Evolutionary conservation across 768 basidiomycete species (phyloP), one percentile per base, ranked within the genome.

Genomic region (Tylopilus rubrobrunneus): DNA sequence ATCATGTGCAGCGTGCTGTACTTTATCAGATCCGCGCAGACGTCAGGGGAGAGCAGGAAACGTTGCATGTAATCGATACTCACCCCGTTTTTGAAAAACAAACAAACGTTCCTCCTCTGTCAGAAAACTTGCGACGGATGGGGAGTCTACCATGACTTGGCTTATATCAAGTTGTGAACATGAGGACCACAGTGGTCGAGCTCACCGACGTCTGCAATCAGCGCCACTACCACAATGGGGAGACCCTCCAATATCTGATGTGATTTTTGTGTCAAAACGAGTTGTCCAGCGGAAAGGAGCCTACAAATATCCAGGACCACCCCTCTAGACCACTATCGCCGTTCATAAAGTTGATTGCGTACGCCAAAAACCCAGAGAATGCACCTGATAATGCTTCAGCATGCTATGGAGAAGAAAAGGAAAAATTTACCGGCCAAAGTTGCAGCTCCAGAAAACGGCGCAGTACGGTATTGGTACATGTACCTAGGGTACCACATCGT

Each of bases 281-380:
- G n/a, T 19, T 14, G 17, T 21, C 23, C 11, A 23, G 12, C 39
- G 23, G 11, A 4, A 6, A 17, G 25, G 5, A 34, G 5, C 51
- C 2, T 52, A 52, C 51, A 39, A 52, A 52, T 52, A 52, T 52
- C 44, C 51, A 52, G 19, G 51, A 52, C 51, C 51, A 52, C 44
- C 51, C 51, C 23, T 45, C 44, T 19, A 52, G 36, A 17, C 51
- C 51, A 23, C 44, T 44, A 0, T 39, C 28, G 17, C 44, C 51
- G 4, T 39, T 52, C 51, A 52, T 39, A 36, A 52, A 45, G 36
- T 52, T 52, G 36, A 52, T 52, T 2, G 19, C 51, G 17, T 52
- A 52, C 4, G 51, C 51, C 27, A 52, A 39, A 29, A 52, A 7
- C 8, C 44, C 44, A 7, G 51, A 52, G 17, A 52, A 52, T 7